Conservation (phyloP, 1,284 basidiomycete species). For the Abortiporus biennis region DNA sequence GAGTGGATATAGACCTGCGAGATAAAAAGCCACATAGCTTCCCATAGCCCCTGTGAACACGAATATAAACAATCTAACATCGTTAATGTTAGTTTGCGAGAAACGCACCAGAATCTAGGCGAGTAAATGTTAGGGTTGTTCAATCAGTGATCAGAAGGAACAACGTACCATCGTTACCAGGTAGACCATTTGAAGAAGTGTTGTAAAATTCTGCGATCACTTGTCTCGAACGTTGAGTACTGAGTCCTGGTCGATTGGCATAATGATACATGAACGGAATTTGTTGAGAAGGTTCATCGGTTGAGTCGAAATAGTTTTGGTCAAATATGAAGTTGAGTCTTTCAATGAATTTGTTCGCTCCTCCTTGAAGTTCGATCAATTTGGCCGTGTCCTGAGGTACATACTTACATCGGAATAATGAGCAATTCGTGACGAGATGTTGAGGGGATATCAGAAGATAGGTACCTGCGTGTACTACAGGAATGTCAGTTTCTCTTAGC, state of each 20-base stretch:
- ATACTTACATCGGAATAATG: too few relatives aligned
- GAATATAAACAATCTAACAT: not conserved
- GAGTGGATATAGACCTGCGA: constrained; percentile 55
- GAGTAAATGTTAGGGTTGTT: not conserved
- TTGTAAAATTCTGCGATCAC: constrained; percentile 51
- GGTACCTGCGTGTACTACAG: not conserved
- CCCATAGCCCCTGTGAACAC: constrained; percentile 51
- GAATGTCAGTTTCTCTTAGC: not conserved
- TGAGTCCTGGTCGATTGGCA: constrained; percentile 48
- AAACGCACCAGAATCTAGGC: constrained; percentile 33
- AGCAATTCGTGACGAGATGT: too few relatives aligned
- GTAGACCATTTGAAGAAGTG: constrained; percentile 45
- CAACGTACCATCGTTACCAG: constrained; percentile 54
- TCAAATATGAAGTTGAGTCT: constrained; percentile 53
- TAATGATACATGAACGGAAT: constrained; percentile 67
- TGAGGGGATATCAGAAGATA: too few relatives aligned
- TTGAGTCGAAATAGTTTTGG: constrained; percentile 46
- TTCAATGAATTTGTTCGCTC: constrained; percentile 42
- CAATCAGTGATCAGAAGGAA: not conserved
- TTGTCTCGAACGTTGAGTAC: constrained; percentile 49
- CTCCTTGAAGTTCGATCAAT: constrained; percentile 55
- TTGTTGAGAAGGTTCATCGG: constrained; percentile 57
- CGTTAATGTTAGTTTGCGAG: too few relatives aligned
- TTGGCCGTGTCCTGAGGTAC: constrained; percentile 59
- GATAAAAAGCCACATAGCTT: constrained; percentile 56